Evolutionary conservation across 129 eudicot genomes (phyloP), one percentile per base, ranked within the genome.

Genomic region (Solidago caesia): DNA sequence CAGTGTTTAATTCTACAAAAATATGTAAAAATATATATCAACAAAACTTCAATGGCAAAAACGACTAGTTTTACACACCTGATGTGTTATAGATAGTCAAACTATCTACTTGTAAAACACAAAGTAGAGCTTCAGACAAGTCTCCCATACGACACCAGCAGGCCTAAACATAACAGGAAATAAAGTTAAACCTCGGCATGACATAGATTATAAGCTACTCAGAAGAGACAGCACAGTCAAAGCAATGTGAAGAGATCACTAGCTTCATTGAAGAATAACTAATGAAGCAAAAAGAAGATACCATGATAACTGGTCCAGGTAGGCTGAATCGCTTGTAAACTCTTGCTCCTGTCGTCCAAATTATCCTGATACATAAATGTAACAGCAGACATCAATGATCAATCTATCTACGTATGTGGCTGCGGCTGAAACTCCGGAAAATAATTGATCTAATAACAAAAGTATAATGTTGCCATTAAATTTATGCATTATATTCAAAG

Each of bases 61-160:
- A 49, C 4, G 11, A 66, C 44, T 26, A 77, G 57, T 60, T 66
- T 39, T 48, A 76, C 87, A 68, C 67, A 94, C 99, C 99, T 82
- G 97, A 82, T 82, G 87, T 85, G 78, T 79, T 84, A 73, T 80
- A 94, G 49, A 91, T 87, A 43, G 97, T 84, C 81, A 94, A 76
- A 67, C 88, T 74, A 70, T 87, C 97, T 64, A 70, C 82, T 79
- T 87, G 96, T 51, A 94, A 88, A 78, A 88, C 88, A 81, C 97
- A 94, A 51, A 94, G 97, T 73, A 80, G 79, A 71, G 97, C 86
- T 66, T 91, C 95, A 56, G 85, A 82, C 73, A 78, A 63, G 77
- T 85, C 85, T 61, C 96, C 89, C 95, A 94, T 86, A 42, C 83
- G 88, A 79, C 96, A 94, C 99, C 99, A 94, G 86, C 99, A 88